Conservation (phyloP, 495 filamentous ascomycete genomes). For the Collariella sp. region DNA sequence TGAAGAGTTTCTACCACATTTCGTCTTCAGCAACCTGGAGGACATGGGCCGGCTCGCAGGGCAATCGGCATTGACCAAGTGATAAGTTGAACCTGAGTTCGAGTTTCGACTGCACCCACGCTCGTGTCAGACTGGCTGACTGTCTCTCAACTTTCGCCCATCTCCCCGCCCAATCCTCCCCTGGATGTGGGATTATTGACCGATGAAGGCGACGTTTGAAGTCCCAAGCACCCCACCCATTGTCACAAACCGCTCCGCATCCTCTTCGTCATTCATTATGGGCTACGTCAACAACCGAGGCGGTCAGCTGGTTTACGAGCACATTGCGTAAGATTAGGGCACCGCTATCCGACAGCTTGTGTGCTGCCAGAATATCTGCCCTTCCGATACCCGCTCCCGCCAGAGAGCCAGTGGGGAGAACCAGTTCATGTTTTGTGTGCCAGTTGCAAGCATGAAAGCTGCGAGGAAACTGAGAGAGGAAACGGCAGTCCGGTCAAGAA, state of each 20-base stretch:
- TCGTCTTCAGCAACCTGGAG: constrained; percentile 60
- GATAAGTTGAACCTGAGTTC: constrained; percentile 53
- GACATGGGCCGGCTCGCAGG: constrained; percentile 61
- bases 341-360: constrained; percentile 66
- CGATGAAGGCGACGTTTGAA: too few relatives aligned
- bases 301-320: constrained; percentile 69
- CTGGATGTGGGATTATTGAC: too few relatives aligned
- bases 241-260: constrained; percentile 55
- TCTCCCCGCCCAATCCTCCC: too few relatives aligned
- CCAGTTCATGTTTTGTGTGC: constrained; percentile 53
- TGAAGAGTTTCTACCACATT: constrained; percentile 71
- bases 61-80: constrained; percentile 53
- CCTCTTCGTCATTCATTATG: constrained; percentile 62
- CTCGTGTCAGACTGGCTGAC: constrained; percentile 63
- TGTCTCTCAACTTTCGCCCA: too few relatives aligned
- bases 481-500: constrained; percentile 50
- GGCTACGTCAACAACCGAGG: constrained; percentile 67
- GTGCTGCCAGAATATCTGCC: constrained; percentile 54
- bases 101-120: constrained; percentile 64
- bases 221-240: constrained; percentile 70
- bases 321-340: constrained; percentile 85
- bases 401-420: constrained; percentile 33
- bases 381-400: constrained; percentile 46
- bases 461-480: constrained; percentile 60
- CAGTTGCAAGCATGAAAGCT: constrained; percentile 59